These are phyloP conservation scores for Fraxinus dipetala DNA, from an alignment of 305 asterid species.

Conservation along the genomic window DNA sequence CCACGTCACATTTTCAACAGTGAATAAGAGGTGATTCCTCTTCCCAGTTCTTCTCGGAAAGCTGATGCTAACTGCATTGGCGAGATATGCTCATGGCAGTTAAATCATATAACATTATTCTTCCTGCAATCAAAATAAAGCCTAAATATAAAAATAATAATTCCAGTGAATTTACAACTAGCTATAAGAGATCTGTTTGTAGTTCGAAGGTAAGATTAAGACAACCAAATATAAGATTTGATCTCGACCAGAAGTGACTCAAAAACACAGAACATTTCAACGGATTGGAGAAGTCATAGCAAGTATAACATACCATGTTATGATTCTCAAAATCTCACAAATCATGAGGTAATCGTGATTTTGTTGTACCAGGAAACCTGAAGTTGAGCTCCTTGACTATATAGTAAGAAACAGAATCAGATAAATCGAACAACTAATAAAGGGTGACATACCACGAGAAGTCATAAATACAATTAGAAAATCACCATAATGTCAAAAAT, in stretches of 20 bases:
- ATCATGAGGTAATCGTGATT: slow-evolving; percentile 1
- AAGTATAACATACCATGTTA: neutral
- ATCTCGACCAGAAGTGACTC: neutral
- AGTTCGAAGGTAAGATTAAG: neutral
- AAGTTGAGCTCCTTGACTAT: slow-evolving; percentile 14
- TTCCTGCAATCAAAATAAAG: slow-evolving; percentile 1
- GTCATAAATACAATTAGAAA: neutral
- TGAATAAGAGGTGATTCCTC: neutral
- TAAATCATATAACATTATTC: neutral
- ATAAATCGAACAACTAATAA: slow-evolving; percentile 12
- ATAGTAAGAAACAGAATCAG: slow-evolving; percentile 16
- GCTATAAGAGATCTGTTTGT: neutral
- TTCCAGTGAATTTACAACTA: neutral
- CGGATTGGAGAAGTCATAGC: neutral
- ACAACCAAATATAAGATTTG: slow-evolving; percentile 2
- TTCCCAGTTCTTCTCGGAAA: neutral
- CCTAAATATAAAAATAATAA: neutral
- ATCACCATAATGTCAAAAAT: neutral
- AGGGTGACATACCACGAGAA: neutral
- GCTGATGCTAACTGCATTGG: neutral
- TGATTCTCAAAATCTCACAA: slow-evolving; percentile 6
- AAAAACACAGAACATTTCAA: neutral
- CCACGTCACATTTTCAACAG: neutral
- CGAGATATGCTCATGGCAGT: neutral
- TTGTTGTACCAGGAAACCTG: slow-evolving; percentile 2